phyloP scores from a whole-genome alignment of 129 eudicot species.

The Flaveria bidentis region DNA sequence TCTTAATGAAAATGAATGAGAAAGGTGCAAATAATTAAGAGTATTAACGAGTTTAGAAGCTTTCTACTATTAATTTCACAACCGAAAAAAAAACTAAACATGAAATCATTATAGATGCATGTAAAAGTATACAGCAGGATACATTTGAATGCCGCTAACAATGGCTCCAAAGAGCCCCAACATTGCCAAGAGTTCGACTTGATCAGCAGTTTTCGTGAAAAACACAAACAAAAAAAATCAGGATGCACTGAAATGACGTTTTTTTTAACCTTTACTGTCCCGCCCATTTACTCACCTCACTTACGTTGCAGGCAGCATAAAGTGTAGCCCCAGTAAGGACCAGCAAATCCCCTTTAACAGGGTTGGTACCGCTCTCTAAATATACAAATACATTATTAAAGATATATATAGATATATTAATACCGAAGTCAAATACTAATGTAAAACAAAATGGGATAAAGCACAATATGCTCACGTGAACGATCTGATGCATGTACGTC shows the following conservation, averaged over 20 bases:
- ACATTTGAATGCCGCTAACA: conserved; percentile 82
- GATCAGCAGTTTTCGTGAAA: conserved; percentile 77
- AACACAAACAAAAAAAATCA: conserved; percentile 23
- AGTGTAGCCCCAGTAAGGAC: conserved; percentile 88
- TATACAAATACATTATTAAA: conserved; percentile 22
- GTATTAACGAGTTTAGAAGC: neutral
- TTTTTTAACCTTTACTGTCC: neutral
- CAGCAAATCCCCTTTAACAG: conserved; percentile 73
- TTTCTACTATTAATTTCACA: conserved; percentile 2
- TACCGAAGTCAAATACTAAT: neutral
- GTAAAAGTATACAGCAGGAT: conserved; percentile 43
- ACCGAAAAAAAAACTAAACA: neutral
- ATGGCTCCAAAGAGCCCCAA: conserved; percentile 93
- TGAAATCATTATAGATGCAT: conserved; percentile 12
- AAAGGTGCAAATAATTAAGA: neutral
- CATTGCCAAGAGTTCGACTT: conserved; percentile 91
- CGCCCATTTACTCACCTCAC: conserved; percentile 55
- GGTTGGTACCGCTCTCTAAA: conserved; percentile 64
- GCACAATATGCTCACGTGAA: conserved; percentile 52
- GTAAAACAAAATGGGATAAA: conserved; percentile 4
- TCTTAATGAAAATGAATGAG: neutral
- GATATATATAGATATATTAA: neutral
- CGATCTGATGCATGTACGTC: conserved; percentile 88
- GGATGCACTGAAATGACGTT: neutral
- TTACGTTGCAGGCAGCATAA: conserved; percentile 81